A percentile compares a stretch with the other conserved stretches of the same genome.
These are phyloP conservation scores for Xylaria sp. DNA, from an alignment of 2,329 filamentous ascomycete species.

Conservation along the genomic window DNA sequence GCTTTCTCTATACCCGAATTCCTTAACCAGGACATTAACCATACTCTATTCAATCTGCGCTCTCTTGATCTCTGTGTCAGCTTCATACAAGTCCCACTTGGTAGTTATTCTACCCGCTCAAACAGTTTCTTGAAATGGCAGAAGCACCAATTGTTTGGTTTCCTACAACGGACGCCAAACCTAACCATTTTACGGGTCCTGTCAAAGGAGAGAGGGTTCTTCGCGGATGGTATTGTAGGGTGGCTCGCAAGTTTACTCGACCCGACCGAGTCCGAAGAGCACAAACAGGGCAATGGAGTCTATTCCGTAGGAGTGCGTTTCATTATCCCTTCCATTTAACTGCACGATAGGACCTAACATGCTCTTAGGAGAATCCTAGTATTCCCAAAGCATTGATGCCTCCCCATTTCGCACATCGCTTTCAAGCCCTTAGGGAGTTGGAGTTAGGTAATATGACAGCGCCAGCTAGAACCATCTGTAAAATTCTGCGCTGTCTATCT, in stretches of 20 bases:
- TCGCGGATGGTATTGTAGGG: slow-evolving; percentile 38
- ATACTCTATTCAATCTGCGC: slow-evolving; percentile 30
- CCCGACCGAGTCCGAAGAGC: neutral
- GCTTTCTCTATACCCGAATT: slow-evolving; percentile 40
- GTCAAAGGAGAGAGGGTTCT: slow-evolving; percentile 36
- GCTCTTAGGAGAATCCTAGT: neutral
- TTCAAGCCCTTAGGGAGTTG: slow-evolving; percentile 34
- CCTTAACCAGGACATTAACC: slow-evolving; percentile 31
- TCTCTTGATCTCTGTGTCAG: slow-evolving; percentile 41
- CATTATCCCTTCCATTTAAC: neutral
- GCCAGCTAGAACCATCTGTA: slow-evolving; percentile 23
- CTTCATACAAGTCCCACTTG: slow-evolving; percentile 38
- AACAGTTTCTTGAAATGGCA: slow-evolving; percentile 41
- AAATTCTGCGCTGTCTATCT: slow-evolving; percentile 33
- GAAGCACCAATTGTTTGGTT: slow-evolving; percentile 38
- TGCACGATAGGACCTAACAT: neutral
- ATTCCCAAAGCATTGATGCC: slow-evolving; percentile 7
- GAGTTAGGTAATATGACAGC: slow-evolving; percentile 42
- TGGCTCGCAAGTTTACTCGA: slow-evolving; percentile 38
- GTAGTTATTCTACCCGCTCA: slow-evolving; percentile 37
- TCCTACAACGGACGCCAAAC: slow-evolving; percentile 41
- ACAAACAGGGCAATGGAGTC: neutral
- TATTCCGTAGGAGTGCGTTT: neutral
- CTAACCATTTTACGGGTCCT: slow-evolving; percentile 36
- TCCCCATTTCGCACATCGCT: slow-evolving; percentile 21